A percentile compares a stretch with the other conserved stretches of the same genome.
phyloP scores from a whole-genome alignment of 2,329 filamentous ascomycete species.

The Helotiales sp. region DNA sequence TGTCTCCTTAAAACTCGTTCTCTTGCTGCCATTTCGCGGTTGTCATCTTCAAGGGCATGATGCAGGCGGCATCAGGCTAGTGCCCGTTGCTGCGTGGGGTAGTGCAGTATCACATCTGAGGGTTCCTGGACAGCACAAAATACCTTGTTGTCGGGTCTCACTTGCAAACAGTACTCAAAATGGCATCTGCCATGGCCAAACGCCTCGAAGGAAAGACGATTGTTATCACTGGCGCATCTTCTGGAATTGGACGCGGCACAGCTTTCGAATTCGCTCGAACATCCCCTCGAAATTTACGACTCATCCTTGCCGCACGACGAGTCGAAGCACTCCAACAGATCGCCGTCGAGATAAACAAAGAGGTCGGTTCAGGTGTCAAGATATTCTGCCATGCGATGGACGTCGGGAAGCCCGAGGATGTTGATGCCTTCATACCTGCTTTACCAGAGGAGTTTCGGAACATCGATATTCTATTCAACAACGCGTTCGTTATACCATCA shows the following conservation, averaged over 20 bases:
- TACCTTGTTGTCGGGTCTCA: background rate
- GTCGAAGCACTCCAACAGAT: constrained; percentile 75
- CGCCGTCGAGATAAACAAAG: constrained; percentile 71
- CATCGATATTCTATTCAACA: constrained; percentile 90
- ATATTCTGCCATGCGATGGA: constrained; percentile 82
- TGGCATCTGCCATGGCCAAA: constrained; percentile 51
- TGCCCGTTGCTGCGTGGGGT: background rate
- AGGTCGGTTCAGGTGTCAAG: constrained; percentile 77
- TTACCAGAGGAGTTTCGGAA: constrained; percentile 81
- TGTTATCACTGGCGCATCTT: constrained; percentile 87
- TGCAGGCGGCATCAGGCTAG: no score
- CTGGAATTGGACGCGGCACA: constrained; percentile 82
- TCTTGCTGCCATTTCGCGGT: background rate
- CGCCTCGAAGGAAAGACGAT: constrained; percentile 92
- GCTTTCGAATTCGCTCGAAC: constrained; percentile 94
- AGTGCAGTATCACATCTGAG: background rate
- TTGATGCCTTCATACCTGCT: constrained; percentile 68
- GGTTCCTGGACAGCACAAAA: no score
- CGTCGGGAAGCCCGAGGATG: constrained; percentile 74
- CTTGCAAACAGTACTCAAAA: background rate
- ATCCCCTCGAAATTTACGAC: constrained; percentile 72
- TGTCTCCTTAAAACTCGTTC: background rate
- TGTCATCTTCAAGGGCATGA: no score
- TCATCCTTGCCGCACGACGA: constrained; percentile 87
- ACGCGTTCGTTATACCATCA: constrained; percentile 68